Percentiles rank a stretch among this genome's conserved stretches.
Evolutionary conservation across 2,329 filamentous ascomycete species (phyloP).

Genomic region (Aspergillus ochraceoroseus): DNA sequence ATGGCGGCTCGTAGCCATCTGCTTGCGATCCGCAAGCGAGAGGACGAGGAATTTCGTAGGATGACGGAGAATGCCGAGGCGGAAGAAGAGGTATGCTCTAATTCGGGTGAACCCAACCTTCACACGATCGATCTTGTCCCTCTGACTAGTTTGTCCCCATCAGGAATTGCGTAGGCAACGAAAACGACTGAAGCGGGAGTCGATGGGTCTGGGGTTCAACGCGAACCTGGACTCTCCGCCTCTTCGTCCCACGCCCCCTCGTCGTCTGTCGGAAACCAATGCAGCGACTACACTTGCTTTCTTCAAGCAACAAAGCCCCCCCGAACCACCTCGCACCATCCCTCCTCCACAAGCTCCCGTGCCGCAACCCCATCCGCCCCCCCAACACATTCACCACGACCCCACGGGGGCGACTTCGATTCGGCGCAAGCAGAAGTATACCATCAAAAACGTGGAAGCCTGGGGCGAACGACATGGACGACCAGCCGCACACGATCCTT

Average conservation of each 20-base stretch:
- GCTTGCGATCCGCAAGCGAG: conserved; percentile 37
- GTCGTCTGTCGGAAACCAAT: conserved; percentile 40
- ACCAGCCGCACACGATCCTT: conserved; percentile 39
- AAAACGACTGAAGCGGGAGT: conserved; percentile 40
- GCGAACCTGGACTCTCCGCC: conserved; percentile 35
- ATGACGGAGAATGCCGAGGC: conserved; percentile 39
- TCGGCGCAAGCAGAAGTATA: conserved; percentile 41
- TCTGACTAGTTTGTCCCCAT: conserved; percentile 1
- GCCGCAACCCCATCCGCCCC: conserved; percentile 22
- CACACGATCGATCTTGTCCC: background rate
- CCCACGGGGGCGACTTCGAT: conserved; percentile 27
- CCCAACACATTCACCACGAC: conserved; percentile 28
- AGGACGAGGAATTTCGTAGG: conserved; percentile 41
- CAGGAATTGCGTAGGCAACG: conserved; percentile 40
- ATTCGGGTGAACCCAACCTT: conserved; percentile 7
- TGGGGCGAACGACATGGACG: conserved; percentile 42
- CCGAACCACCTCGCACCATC: conserved; percentile 34
- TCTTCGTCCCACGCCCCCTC: conserved; percentile 35
- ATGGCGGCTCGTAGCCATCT: conserved; percentile 37
- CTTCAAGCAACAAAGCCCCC: conserved; percentile 42
- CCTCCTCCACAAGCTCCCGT: conserved; percentile 26
- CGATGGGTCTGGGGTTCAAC: conserved; percentile 39
- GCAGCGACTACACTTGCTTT: conserved; percentile 41
- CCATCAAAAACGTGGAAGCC: conserved; percentile 41
- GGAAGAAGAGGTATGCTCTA: conserved; percentile 41